Evolutionary conservation across 139 green algal genomes (phyloP).

Genomic region (Eudorina sp.): DNA sequence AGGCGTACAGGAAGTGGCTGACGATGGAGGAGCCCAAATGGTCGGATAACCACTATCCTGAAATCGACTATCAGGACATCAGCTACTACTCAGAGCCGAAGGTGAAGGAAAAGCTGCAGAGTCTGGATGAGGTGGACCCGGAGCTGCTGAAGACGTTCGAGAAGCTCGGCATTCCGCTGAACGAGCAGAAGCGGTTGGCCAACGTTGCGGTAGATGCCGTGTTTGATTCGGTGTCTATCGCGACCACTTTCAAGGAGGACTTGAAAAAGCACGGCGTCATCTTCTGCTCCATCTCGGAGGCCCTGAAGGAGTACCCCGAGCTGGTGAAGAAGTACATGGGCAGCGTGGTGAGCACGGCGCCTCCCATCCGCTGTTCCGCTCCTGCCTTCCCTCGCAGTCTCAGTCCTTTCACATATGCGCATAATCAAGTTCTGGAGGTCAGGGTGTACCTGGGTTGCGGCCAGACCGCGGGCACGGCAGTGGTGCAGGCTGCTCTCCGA

Average conservation of each 20-base stretch:
- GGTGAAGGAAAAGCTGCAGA: constrained; percentile 88
- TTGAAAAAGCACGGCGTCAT: constrained; percentile 95
- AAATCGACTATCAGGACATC: constrained; percentile 88
- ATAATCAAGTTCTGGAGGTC: too few species aligned
- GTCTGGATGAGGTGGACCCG: constrained; percentile 96
- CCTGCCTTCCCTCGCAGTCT: not conserved
- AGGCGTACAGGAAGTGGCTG: constrained; percentile 95
- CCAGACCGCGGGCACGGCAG: too few species aligned
- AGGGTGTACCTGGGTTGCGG: too few species aligned
- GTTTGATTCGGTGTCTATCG: constrained; percentile 99
- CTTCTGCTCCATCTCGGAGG: constrained; percentile 98
- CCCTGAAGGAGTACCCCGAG: constrained; percentile 96
- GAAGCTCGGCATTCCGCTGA: constrained; percentile 98
- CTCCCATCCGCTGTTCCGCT: not conserved
- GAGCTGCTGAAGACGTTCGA: constrained; percentile 97
- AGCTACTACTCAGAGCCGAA: constrained; percentile 98
- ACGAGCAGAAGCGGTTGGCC: constrained; percentile 97
- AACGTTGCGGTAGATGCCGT: constrained; percentile 99
- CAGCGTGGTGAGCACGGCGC: constrained; percentile 79
- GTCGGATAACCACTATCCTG: constrained; percentile 91
- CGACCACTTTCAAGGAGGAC: constrained; percentile 97
- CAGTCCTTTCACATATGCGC: not conserved
- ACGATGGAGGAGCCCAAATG: constrained; percentile 96
- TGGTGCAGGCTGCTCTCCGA: too few species aligned
- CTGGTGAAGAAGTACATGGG: constrained; percentile 94